Base-by-base conservation (phyloP, 352 stramenopile genomes). In the Plasmopara viticola region DNA sequence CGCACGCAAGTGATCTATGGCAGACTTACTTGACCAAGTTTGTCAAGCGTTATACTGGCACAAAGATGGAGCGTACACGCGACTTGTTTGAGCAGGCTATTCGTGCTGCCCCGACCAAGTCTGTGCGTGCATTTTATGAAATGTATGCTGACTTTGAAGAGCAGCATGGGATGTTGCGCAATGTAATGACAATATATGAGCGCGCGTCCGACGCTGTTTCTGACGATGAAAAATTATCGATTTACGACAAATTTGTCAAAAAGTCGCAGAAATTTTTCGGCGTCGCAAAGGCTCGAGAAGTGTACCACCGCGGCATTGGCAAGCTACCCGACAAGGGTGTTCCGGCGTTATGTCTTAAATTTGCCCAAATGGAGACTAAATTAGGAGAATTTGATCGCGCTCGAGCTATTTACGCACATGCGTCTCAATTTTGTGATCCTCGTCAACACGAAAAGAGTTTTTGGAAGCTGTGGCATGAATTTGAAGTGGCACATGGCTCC, bases 71-170 rank as follows among this genome's bases (percentile, higher is more conserved):
- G 57, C 85, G 97, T n/a, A 86, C 88, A 6, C 72, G 97, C 2
- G 97, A 99, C 59, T 68, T 99, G 20, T 98, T 97, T 61, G 94
- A 99, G 56, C 84, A 98, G 65, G 70, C 96, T 53, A 81, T 90
- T 86, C 45, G 76, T 65, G 64, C 80, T 55, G 67, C 94, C 42
- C 82, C 94, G 43, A 13, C 64, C 53, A 87, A 97, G 57, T 87
- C 95, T 41, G 95, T 97, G 31, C 96, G 78, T 62, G 48, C 44
- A 0, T 70, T 92, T 14, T 93, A 74, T 35, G 55, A 81, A 0
- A 78, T 86, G 44, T 98, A 98, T 62, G 95, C 89, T 3, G 82
- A 92, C 9, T 96, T 99, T 47, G 97, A 99, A 81, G 96, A 99
- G 65, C 76, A 90, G 50, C 87, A 98, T 64, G 96, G 96, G 6